Base-by-base conservation (phyloP, 1,284 basidiomycete species). In the Cryptococcus sp. region DNA sequence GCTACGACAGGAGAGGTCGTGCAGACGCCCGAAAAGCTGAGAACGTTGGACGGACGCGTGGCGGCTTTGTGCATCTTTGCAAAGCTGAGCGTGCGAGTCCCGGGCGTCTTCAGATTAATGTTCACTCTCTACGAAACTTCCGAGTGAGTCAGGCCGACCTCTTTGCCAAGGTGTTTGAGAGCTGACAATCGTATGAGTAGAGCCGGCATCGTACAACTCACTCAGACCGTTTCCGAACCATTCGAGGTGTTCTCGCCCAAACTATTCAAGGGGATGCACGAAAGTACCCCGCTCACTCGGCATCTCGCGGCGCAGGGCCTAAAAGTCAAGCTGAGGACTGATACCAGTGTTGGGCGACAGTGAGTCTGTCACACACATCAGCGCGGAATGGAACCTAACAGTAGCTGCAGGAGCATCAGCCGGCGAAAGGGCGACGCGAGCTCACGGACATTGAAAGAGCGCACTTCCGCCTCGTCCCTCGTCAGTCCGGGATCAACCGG, bases 191-290 rank as follows among this genome's bases (percentile, higher is more conserved):
- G 42, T 31, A 23, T 41, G 10, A 10, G 5, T 60, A 76, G 74
- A 8, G 53, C 57, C 15, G 75, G 73, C 10, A 51, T 75, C 19
- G 49, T 58, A 5, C 72, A 78, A 55, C 61, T 78, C 19, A 65
- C 70, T 0, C 60, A 68, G n/a, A 68, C 69, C 10, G 63, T 78
- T 4, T 75, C 78, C 0, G 76, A 78, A 7, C 61, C 68, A 13
- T 80, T 80, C 49, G 77, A 79, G 55, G 79, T 80, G 19, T 80
- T 76, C 55, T 79, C 78, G 19, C 79, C 79, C 8, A 80, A 80
- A 56, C 65, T 77, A 11, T 80, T 80, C 71, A 77, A 73, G 47
- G 79, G 79, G 22, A 80, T 80, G 79, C 70, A 72, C 16, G 75
- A 76, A 44, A 77, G 74, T 47, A 80, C 79, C 0, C 56, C 68